These are phyloP conservation scores for Centella asiatica DNA, from an alignment of 129 eudicot species.

Conservation along the genomic window DNA sequence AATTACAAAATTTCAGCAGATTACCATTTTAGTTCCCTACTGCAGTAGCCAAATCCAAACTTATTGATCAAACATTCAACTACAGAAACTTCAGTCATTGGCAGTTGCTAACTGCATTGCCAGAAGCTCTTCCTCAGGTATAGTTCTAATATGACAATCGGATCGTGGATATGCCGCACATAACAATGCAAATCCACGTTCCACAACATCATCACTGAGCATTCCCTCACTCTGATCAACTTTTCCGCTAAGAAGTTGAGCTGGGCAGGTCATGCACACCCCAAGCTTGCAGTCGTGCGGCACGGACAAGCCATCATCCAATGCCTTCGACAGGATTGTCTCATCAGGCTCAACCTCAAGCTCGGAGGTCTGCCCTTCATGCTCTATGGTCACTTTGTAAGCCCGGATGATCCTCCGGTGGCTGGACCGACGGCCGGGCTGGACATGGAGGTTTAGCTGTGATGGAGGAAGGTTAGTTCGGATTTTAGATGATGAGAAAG, in stretches of 20 bases:
- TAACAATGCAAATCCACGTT: conserved; percentile 65
- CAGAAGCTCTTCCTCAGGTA: conserved; percentile 86
- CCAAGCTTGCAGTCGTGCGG: conserved; percentile 92
- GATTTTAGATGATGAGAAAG: conserved; percentile 18
- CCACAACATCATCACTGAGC: conserved; percentile 91
- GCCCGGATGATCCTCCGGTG: conserved; percentile 21
- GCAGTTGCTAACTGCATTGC: conserved; percentile 92
- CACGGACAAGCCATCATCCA: conserved; percentile 49
- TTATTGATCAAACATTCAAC: not conserved
- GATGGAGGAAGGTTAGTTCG: conserved; percentile 25
- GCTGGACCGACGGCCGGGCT: conserved; percentile 16
- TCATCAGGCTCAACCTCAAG: conserved; percentile 79
- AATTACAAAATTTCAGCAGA: too few species aligned
- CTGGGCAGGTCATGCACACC: conserved; percentile 97
- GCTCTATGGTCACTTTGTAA: conserved; percentile 66
- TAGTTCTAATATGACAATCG: conserved; percentile 61
- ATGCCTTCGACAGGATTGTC: conserved; percentile 63
- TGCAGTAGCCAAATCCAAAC: too few species aligned
- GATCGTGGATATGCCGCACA: conserved; percentile 81
- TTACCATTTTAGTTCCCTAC: too few species aligned
- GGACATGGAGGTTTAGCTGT: conserved; percentile 10
- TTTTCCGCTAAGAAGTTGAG: conserved; percentile 44
- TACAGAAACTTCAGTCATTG: conserved; percentile 38
- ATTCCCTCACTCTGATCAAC: conserved; percentile 93
- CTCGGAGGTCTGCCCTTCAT: conserved; percentile 50